Evolutionary conservation across 345 rosid species (phyloP).

Genomic region (Eucalyptus regnans): DNA sequence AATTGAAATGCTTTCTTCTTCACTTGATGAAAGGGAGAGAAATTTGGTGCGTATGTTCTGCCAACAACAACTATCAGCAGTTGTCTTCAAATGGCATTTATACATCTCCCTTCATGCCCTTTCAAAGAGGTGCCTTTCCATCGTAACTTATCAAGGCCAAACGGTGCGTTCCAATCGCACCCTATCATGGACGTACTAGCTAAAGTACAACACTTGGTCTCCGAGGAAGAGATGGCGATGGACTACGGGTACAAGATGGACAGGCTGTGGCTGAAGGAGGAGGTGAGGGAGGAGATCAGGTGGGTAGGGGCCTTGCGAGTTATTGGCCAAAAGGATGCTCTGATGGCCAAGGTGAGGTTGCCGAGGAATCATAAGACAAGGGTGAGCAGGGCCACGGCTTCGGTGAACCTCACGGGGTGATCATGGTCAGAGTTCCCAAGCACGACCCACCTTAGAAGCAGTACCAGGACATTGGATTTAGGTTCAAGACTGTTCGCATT

Average conservation of each 20-base stretch:
- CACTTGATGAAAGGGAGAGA: no score
- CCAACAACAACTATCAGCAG: no score
- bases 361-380: background rate
- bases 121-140: no score
- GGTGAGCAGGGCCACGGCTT: background rate
- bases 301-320: background rate
- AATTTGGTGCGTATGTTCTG: no score
- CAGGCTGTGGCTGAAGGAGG: background rate
- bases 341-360: background rate
- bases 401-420: background rate
- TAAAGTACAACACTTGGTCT: background rate
- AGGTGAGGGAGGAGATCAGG: background rate
- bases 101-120: no score
- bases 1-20: no score
- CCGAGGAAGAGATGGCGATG: background rate
- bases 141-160: no score
- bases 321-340: background rate
- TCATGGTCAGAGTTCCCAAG: background rate
- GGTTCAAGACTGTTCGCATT: background rate
- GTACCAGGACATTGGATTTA: background rate
- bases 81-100: no score
- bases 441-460: background rate
- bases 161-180: no score
- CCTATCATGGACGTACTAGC: no score
- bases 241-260: background rate